A percentile compares a stretch with the other conserved stretches of the same genome.
Conservation (phyloP, 495 filamentous ascomycete species). For the Chaetomium tenue region DNA sequence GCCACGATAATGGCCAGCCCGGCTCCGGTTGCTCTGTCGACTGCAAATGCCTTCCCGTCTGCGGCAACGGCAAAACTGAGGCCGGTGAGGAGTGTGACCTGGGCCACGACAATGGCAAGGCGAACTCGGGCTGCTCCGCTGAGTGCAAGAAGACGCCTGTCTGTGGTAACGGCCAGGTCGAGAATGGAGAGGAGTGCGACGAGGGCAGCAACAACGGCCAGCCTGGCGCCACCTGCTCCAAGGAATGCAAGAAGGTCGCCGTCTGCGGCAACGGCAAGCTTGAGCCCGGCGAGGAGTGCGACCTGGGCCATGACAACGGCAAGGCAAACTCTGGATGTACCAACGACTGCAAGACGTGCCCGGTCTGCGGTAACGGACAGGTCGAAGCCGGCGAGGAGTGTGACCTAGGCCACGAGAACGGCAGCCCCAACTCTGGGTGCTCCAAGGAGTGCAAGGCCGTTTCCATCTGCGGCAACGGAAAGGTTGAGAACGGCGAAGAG, state of each 20-base stretch:
- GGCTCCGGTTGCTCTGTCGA: slow-evolving; percentile 16
- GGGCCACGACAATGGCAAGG: slow-evolving; percentile 21
- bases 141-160: slow-evolving; percentile 8
- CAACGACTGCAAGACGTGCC: slow-evolving; percentile 10
- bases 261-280: slow-evolving; percentile 17
- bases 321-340: slow-evolving; percentile 17
- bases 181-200: slow-evolving; percentile 20
- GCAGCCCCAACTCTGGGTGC: slow-evolving; percentile 19
- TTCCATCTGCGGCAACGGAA: slow-evolving; percentile 24
- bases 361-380: slow-evolving; percentile 20
- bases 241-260: slow-evolving; percentile 15
- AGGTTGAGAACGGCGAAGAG: slow-evolving; percentile 12
- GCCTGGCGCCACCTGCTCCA: slow-evolving; percentile 17
- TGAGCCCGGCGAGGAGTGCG: slow-evolving; percentile 21
- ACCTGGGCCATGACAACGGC: slow-evolving; percentile 21
- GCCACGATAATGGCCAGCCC: slow-evolving; percentile 19
- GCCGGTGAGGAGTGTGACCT: slow-evolving; percentile 22
- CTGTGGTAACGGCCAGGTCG: slow-evolving; percentile 19
- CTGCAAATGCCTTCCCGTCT: slow-evolving; percentile 14
- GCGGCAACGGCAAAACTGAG: slow-evolving; percentile 18
- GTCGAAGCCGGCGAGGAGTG: slow-evolving; percentile 20
- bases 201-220: slow-evolving; percentile 17
- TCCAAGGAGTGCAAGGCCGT: slow-evolving; percentile 20
- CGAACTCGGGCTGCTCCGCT: slow-evolving; percentile 12
- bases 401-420: slow-evolving; percentile 21